phyloP scores from a whole-genome alignment of 1,284 basidiomycete genomes.

The Ustilago loliicola region DNA sequence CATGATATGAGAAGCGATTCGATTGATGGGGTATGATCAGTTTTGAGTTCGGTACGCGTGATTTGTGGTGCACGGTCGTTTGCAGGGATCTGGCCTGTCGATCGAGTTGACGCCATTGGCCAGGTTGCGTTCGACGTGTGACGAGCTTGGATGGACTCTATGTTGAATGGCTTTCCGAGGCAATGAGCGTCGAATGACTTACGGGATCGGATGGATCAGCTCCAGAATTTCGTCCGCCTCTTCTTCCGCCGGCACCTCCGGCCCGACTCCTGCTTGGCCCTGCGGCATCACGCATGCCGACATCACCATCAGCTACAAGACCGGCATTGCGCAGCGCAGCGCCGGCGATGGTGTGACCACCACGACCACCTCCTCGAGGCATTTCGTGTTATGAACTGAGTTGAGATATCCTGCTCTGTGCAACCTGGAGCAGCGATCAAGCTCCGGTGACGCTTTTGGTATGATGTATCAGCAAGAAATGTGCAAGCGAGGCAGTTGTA shows the following conservation, averaged over 20 bases:
- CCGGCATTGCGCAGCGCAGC: constrained; percentile 53
- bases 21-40: constrained; percentile 7
- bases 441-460: not conserved
- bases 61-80: not conserved
- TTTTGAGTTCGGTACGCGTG: not conserved
- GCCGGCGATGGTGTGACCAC: constrained; percentile 48
- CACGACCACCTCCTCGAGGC: constrained; percentile 38
- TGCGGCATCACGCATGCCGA: constrained; percentile 49
- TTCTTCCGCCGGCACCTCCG: constrained; percentile 32
- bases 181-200: constrained; percentile 31
- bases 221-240: constrained; percentile 26
- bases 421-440: not conserved
- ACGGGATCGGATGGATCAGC: constrained; percentile 39
- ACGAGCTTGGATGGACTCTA: not conserved
- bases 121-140: not conserved
- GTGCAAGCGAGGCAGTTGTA: not conserved
- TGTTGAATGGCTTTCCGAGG: not conserved
- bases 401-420: not conserved
- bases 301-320: constrained; percentile 45
- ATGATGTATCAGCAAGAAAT: not conserved
- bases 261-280: constrained; percentile 45
- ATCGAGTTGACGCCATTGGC: not conserved
- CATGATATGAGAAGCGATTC: not conserved
- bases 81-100: not conserved
- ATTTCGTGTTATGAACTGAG: constrained; percentile 11